Conservation (phyloP, 179 eudicot species). For the Silene noctiflora region DNA sequence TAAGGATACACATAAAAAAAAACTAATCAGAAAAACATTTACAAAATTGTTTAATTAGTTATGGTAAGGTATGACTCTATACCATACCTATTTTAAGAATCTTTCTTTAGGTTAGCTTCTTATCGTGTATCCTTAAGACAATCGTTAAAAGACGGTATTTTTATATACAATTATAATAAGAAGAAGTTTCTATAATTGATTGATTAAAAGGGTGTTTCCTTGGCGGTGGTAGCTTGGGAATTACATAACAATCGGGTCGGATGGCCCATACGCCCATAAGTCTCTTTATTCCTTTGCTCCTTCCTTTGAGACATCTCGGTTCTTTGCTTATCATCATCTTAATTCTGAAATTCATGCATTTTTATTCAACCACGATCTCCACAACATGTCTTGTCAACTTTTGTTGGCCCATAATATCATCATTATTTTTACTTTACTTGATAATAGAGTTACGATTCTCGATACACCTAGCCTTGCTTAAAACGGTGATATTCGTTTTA, state of each 20-base stretch:
- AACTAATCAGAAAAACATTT: no score
- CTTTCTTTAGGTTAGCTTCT: no score
- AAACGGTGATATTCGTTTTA: no score
- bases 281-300: conserved; percentile 35
- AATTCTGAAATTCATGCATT: conserved; percentile 27
- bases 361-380: conserved; percentile 14
- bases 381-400: conserved; percentile 31
- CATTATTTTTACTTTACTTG: conserved; percentile 5
- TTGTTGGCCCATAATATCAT: conserved; percentile 23
- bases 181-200: not conserved
- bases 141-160: no score
- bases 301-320: conserved; percentile 31
- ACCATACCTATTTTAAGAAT: no score
- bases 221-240: conserved; percentile 47
- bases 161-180: not conserved
- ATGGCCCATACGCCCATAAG: conserved; percentile 34
- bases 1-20: no score
- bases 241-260: conserved; percentile 31
- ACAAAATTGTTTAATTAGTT: no score
- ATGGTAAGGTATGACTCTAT: no score
- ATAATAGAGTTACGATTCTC: no score
- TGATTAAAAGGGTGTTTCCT: conserved; percentile 28
- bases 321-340: conserved; percentile 14
- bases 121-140: no score
- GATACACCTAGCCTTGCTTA: no score